Conservation (phyloP, 163 green algal species). For the Chlorella variabilis region DNA sequence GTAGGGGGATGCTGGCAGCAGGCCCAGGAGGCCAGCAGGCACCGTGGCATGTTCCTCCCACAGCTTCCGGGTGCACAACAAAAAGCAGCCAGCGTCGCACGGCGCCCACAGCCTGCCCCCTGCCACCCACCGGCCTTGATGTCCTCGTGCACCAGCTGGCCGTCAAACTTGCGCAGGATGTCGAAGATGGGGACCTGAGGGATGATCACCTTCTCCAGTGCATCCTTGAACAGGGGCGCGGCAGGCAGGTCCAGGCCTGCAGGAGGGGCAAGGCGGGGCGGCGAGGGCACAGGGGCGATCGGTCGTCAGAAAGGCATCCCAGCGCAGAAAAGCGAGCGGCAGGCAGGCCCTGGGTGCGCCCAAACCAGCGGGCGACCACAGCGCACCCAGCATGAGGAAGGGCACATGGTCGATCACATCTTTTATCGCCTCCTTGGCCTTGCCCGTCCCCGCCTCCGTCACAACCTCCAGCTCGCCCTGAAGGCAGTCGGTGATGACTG, state of each 20-base stretch:
- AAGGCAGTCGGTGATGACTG: constrained; percentile 49
- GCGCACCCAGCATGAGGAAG: constrained; percentile 61
- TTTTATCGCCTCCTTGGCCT: constrained; percentile 57
- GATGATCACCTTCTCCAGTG: constrained; percentile 95
- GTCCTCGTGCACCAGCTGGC: constrained; percentile 78
- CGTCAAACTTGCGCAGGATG: constrained; percentile 95
- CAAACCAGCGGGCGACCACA: too few species aligned
- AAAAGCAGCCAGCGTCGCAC: background rate
- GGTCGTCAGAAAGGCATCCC: background rate
- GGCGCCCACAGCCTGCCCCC: too few species aligned
- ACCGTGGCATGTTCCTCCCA: too few species aligned
- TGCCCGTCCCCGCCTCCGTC: constrained; percentile 81
- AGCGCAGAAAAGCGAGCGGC: too few species aligned
- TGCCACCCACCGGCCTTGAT: constrained; percentile 57
- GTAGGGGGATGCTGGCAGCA: too few species aligned
- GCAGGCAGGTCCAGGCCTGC: constrained; percentile 91
- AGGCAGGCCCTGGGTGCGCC: too few species aligned
- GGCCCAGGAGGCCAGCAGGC: background rate
- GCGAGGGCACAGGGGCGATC: constrained; percentile 58
- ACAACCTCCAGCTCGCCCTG: constrained; percentile 94
- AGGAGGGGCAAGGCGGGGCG: constrained; percentile 58
- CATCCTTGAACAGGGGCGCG: constrained; percentile 93
- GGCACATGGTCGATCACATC: constrained; percentile 70
- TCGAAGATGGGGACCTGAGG: constrained; percentile 97
- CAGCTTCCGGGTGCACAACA: too few species aligned